Evolutionary conservation across 352 stramenopile species (phyloP).

Genomic region (Phytophthora idaei): DNA sequence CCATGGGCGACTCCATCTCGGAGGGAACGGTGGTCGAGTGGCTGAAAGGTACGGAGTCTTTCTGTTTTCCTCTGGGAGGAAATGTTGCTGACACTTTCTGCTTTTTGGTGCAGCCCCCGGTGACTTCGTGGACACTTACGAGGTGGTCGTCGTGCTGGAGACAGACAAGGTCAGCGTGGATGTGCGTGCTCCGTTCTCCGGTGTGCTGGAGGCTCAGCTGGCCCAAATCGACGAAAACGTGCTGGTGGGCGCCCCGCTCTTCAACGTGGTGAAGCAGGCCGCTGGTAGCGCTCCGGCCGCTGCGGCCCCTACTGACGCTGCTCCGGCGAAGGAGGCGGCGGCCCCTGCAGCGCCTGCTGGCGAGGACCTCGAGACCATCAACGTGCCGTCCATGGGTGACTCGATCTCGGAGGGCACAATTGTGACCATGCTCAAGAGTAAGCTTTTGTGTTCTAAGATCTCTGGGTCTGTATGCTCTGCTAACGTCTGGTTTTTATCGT

Average conservation of each 20-base stretch:
- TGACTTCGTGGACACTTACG: constrained; percentile 94
- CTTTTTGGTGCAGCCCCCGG: constrained; percentile 64
- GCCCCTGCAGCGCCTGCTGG: constrained; percentile 18
- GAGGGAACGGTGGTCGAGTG: constrained; percentile 98
- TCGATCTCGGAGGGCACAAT: constrained; percentile 99
- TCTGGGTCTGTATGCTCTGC: not conserved
- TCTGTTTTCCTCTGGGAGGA: not conserved
- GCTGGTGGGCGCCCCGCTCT: constrained; percentile 94
- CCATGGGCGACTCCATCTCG: constrained; percentile 97
- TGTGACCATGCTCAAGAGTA: constrained; percentile 89
- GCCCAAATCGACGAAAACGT: constrained; percentile 95
- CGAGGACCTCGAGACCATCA: constrained; percentile 73
- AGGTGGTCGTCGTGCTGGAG: constrained; percentile 98
- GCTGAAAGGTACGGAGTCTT: constrained; percentile 73
- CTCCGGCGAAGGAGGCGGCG: constrained; percentile 27
- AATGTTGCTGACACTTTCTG: constrained; percentile 3
- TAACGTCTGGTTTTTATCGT: constrained; percentile 10
- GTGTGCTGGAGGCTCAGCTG: constrained; percentile 92
- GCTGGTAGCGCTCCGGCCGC: constrained; percentile 30
- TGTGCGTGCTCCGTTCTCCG: constrained; percentile 90
- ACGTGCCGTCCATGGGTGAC: constrained; percentile 92
- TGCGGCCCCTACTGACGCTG: constrained; percentile 17
- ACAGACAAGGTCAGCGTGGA: constrained; percentile 98
- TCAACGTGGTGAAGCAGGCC: constrained; percentile 65
- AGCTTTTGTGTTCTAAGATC: constrained; percentile 14